A percentile compares a stretch with the other conserved stretches of the same genome.
phyloP scores from a whole-genome alignment of 2,329 filamentous ascomycete species.

The Pseudogymnoascus sp. region DNA sequence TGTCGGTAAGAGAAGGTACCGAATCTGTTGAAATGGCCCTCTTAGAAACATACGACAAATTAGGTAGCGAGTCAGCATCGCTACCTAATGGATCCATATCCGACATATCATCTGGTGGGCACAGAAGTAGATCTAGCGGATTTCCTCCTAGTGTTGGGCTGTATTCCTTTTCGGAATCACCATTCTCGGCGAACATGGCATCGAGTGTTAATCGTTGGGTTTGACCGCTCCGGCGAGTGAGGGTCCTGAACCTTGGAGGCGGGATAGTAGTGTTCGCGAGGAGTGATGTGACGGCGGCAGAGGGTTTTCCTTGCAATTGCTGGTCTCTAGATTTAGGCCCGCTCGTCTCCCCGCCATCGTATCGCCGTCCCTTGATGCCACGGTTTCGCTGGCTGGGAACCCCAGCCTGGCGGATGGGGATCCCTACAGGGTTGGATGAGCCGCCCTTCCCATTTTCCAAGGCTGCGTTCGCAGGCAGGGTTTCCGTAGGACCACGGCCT shows the following conservation, averaged over 20 bases:
- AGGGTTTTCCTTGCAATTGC: not conserved
- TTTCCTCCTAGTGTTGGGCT: constrained; percentile 45
- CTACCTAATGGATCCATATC: constrained; percentile 38
- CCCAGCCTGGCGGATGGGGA: constrained; percentile 21
- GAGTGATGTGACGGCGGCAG: constrained; percentile 48
- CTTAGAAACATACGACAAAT: constrained; percentile 35
- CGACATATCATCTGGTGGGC: constrained; percentile 49
- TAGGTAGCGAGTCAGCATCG: constrained; percentile 45
- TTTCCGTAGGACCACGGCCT: not conserved
- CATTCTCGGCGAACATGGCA: constrained; percentile 37
- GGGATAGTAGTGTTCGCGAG: constrained; percentile 55
- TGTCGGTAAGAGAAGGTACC: constrained; percentile 47
- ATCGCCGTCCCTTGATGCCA: constrained; percentile 16
- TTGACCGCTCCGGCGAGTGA: constrained; percentile 16
- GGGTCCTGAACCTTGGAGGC: constrained; percentile 30
- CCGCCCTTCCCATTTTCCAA: not conserved
- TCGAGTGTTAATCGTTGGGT: constrained; percentile 43
- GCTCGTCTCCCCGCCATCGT: constrained; percentile 15
- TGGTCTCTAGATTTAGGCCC: not conserved
- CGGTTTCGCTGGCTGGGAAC: constrained; percentile 19
- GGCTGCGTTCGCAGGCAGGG: not conserved
- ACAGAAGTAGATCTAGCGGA: constrained; percentile 51
- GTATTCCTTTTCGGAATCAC: constrained; percentile 46
- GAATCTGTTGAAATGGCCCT: constrained; percentile 53
- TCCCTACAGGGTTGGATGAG: constrained; percentile 24